Base-by-base conservation (phyloP, 345 rosid species). In the Citrus glauca region DNA sequence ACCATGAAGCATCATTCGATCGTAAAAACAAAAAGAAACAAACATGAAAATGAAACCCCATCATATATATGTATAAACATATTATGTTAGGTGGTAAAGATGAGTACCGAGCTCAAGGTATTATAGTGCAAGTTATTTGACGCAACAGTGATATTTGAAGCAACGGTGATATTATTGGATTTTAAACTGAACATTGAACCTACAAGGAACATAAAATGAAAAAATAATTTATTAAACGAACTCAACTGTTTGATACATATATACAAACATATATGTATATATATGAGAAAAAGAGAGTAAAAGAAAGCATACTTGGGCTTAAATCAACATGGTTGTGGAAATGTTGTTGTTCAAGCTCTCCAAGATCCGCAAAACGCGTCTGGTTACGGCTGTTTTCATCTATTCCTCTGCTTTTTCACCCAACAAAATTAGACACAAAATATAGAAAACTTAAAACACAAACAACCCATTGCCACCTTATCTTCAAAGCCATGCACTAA, bases 331-430 rank as follows among this genome's bases (percentile, higher is more conserved):
- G 89, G 9, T 93, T 77, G 65, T 90, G 96, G 68, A 88, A 92
- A 83, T 92, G 84, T 73, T 91, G 84, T 69, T 91, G 97, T 82
- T 87, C 90, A 89, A 92, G 90, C 92, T 93, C 95, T 42, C 93
- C 94, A 82, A 89, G 87, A 81, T 89, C 93, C 84, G 69, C 66
- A 79, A 85, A 87, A 69, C 85, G 85, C 60, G 90, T 33, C 53
- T 81, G 91, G 77, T 80, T 78, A 33, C 89, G 82, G 80, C 74
- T 71, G 25, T 32, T 65, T 70, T 82, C 85, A 80, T 85, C 88
- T 71, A 83, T 90, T 83, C 87, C 88, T 57, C 87, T 81, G 82
- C 81, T 83, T 75, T 24, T 33, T 80, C 19, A 38, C 53, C 0
- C 20, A 67, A 63, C 67, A 32, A 79, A 71, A 48, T 27, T 30